Evolutionary conservation across 148 eudicot genomes (phyloP).

Genomic region (Chenopodium album): DNA sequence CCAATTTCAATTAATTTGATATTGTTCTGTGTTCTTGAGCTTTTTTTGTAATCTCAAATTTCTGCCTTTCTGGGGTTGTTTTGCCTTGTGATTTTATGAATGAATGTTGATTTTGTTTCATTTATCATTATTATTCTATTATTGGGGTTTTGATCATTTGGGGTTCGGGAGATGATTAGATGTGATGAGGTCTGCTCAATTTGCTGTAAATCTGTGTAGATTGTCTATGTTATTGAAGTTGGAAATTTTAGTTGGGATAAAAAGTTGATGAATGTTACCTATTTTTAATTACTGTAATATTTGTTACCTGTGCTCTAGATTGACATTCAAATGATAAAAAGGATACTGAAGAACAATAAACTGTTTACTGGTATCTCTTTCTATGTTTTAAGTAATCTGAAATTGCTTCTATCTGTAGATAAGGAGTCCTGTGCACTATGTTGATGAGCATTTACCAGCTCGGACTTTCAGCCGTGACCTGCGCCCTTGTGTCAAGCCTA

Average conservation of each 20-base stretch:
- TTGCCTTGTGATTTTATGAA: not conserved
- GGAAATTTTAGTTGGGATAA: not conserved
- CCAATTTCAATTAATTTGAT: not conserved
- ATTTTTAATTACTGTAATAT: not conserved
- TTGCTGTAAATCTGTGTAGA: no score
- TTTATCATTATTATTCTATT: not conserved
- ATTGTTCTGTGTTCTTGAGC: not conserved
- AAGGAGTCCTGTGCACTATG: constrained; percentile 32
- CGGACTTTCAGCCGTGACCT: constrained; percentile 47
- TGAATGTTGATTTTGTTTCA: not conserved
- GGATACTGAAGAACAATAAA: not conserved
- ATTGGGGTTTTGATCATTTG: not conserved
- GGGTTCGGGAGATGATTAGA: not conserved
- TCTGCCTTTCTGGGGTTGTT: not conserved
- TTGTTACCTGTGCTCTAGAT: not conserved
- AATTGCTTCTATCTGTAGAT: not conserved
- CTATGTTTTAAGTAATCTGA: not conserved
- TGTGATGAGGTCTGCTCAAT: not conserved
- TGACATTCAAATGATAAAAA: not conserved
- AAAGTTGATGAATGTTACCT: not conserved
- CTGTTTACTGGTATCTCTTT: not conserved
- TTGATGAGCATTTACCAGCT: constrained; percentile 50
- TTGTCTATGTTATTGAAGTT: not conserved
- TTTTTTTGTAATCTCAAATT: no score
- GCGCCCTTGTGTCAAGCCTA: constrained; percentile 60